Percentiles rank a stretch among this genome's conserved stretches.
Conservation (phyloP, 257 asterid genomes). For the Misopates orontium region DNA sequence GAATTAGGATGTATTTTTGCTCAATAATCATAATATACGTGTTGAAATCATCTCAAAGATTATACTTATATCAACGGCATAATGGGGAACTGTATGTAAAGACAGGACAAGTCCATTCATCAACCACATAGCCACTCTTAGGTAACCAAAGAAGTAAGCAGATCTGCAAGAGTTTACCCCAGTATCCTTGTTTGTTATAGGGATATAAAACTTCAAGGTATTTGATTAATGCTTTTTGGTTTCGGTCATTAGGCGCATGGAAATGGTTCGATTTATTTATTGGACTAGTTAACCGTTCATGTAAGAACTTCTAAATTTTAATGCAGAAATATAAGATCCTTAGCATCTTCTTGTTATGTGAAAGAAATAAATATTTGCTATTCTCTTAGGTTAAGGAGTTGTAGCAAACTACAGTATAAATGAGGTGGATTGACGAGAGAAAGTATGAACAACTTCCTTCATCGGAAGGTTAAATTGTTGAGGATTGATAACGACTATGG, state of each 20-base stretch:
- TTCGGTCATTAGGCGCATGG: background rate
- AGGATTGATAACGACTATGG: background rate
- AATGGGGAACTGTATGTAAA: no score
- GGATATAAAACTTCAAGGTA: background rate
- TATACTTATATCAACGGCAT: no score
- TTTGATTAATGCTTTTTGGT: constrained; percentile 8
- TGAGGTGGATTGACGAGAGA: background rate
- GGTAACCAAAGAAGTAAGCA: no score
- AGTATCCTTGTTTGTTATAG: background rate
- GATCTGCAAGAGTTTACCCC: background rate
- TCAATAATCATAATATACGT: no score
- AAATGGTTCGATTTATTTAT: constrained; percentile 6
- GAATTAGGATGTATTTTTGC: no score
- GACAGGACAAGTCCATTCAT: no score
- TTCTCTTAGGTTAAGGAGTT: constrained; percentile 11
- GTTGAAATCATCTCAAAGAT: no score
- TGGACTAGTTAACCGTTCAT: constrained; percentile 2
- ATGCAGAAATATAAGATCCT: constrained; percentile 5
- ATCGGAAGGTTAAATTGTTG: constrained; percentile 3
- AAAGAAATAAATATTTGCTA: background rate
- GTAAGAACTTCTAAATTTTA: background rate
- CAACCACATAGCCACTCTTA: no score
- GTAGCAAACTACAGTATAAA: background rate
- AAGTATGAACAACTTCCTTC: background rate
- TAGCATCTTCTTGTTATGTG: background rate